Evolutionary conservation across 345 rosid genomes (phyloP).

Genomic region (Sonneratia caseolaris): DNA sequence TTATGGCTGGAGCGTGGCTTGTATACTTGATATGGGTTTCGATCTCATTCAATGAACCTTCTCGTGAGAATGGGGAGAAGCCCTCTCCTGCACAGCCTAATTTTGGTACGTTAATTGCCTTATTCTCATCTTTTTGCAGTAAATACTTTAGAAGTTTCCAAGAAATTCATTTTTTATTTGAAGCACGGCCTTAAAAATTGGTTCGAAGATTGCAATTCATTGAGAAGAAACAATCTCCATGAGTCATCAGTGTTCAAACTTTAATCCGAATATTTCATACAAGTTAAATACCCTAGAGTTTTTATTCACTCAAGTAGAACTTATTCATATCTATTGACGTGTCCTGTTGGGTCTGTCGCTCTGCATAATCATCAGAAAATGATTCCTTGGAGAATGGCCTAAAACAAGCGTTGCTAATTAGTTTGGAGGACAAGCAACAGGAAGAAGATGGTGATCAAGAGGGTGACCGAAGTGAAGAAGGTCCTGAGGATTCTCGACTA

Average conservation of each 20-base stretch:
- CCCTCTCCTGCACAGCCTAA: constrained; percentile 23
- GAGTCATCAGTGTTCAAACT: not conserved
- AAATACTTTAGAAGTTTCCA: not conserved
- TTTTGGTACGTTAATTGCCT: constrained; percentile 31
- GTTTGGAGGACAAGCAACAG: constrained; percentile 35
- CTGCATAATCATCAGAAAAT: constrained; percentile 38
- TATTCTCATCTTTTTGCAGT: not conserved
- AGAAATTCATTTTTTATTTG: not conserved
- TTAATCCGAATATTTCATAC: too few relatives aligned
- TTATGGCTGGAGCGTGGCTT: constrained; percentile 89
- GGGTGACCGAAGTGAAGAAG: constrained; percentile 69
- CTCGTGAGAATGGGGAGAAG: constrained; percentile 40
- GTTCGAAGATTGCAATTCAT: not conserved
- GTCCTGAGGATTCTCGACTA: constrained; percentile 51
- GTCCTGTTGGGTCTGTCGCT: not conserved
- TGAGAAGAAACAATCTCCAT: not conserved
- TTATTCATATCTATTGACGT: not conserved
- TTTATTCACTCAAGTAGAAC: not conserved
- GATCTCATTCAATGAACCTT: constrained; percentile 83
- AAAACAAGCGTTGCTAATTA: constrained; percentile 52
- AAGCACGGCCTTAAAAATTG: too few relatives aligned
- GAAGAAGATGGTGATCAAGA: constrained; percentile 54
- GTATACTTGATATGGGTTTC: constrained; percentile 75
- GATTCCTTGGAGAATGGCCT: constrained; percentile 72
- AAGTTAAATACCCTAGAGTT: not conserved